These are phyloP conservation scores for Delonix regia DNA, from an alignment of 306 rosid species.

Conservation along the genomic window DNA sequence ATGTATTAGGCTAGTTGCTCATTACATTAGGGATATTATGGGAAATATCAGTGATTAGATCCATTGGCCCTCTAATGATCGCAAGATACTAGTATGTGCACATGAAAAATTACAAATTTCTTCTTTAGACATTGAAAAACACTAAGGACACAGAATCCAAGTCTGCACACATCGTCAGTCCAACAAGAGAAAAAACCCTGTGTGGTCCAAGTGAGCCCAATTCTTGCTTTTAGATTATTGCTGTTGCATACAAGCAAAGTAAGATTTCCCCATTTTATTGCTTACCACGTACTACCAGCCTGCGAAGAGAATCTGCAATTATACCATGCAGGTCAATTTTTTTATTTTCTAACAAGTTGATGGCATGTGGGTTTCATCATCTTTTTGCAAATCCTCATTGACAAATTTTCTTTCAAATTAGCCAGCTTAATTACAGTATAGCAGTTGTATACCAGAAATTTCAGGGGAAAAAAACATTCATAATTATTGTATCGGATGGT, in stretches of 20 bases:
- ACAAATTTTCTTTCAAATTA: slow-evolving; percentile 5
- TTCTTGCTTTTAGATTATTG: neutral
- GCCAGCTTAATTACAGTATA: neutral
- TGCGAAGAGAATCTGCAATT: slow-evolving; percentile 17
- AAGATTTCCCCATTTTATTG: neutral
- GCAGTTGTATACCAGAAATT: slow-evolving; percentile 4
- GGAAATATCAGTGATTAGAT: neutral
- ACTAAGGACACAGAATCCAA: neutral
- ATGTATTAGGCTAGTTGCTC: slow-evolving; percentile 1
- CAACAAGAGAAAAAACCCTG: neutral
- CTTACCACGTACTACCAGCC: neutral
- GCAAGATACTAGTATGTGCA: neutral
- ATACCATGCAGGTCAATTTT: neutral
- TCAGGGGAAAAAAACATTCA: neutral
- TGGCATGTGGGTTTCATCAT: slow-evolving; percentile 1
- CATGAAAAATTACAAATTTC: slow-evolving; percentile 7
- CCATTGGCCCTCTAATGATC: neutral
- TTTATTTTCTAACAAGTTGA: slow-evolving; percentile 11
- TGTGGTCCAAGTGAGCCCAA: neutral
- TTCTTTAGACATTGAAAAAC: neutral
- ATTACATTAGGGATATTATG: neutral
- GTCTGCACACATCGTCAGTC: neutral
- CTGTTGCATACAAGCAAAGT: neutral
- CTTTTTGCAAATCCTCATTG: neutral
- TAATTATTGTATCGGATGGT: neutral